Conservation (phyloP, 2,329 filamentous ascomycete species). For the Colletotrichum endophyticum region DNA sequence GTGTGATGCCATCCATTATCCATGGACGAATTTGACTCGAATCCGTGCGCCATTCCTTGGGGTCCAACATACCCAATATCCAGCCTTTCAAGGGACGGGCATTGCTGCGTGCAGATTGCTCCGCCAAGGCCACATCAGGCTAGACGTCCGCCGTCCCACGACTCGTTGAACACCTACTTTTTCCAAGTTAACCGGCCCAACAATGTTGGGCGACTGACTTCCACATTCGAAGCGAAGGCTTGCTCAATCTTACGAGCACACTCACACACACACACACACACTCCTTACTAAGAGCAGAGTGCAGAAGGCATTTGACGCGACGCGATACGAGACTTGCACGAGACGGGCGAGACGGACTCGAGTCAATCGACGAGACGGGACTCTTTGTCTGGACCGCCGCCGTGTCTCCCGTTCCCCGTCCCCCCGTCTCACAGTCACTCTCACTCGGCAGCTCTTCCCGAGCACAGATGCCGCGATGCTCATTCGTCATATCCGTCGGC, state of each 20-base stretch:
- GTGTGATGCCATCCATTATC: not conserved
- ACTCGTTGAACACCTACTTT: not conserved
- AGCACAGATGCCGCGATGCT: not conserved
- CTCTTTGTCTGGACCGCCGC: not conserved
- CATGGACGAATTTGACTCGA: not conserved
- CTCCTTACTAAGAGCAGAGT: not conserved
- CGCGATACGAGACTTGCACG: not conserved
- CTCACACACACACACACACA: not conserved
- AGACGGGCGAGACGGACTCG: not conserved
- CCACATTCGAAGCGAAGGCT: not conserved
- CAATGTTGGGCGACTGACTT: not conserved
- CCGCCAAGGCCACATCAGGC: not conserved
- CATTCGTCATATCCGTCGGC: not conserved
- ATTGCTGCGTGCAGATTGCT: not conserved
- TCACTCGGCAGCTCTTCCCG: slow-evolving; percentile 4
- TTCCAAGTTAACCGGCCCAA: not conserved
- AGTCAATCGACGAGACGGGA: not conserved
- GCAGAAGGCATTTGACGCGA: not conserved
- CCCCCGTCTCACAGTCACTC: not conserved
- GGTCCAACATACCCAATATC: not conserved
- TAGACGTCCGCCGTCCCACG: not conserved
- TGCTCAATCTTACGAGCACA: not conserved
- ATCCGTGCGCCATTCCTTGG: not conserved
- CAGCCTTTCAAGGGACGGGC: not conserved
- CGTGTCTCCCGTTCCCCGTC: not conserved